A percentile compares a stretch with the other conserved stretches of the same genome.
phyloP scores from a whole-genome alignment of 2,329 filamentous ascomycete genomes.

The Botrytis galanthina region DNA sequence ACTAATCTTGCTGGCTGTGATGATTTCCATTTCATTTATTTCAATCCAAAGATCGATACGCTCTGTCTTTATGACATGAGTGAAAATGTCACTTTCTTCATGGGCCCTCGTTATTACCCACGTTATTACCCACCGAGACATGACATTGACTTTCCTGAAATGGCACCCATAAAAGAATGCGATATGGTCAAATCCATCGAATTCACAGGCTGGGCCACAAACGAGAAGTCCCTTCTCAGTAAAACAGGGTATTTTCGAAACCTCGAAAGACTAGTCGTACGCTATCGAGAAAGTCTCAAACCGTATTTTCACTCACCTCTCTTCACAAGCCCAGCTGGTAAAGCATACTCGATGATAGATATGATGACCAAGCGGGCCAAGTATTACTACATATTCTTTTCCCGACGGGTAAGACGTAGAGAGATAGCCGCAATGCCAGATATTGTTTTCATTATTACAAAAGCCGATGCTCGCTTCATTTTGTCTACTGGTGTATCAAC shows the following conservation, averaged over 20 bases:
- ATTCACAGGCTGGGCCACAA: accelerated
- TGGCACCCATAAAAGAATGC: neutral
- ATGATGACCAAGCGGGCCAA: neutral
- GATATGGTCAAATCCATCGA: neutral
- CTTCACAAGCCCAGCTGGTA: neutral
- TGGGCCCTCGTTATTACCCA: neutral
- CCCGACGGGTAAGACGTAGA: accelerated
- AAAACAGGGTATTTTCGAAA: neutral
- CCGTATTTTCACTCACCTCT: accelerated
- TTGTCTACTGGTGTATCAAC: neutral
- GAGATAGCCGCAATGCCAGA: too few species aligned
- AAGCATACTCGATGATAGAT: neutral
- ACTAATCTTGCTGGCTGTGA: neutral
- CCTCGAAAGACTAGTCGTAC: neutral
- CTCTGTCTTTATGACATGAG: neutral
- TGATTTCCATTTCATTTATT: neutral
- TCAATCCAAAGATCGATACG: neutral
- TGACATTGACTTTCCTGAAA: neutral
- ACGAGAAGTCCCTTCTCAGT: accelerated
- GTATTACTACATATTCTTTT: too few species aligned
- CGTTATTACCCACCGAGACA: too few species aligned
- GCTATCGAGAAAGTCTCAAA: accelerated
- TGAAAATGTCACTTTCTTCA: neutral
- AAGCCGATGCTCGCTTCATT: neutral
- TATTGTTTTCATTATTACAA: too few species aligned